These are phyloP conservation scores for Parafenestella ontariensis DNA, from an alignment of 2,329 filamentous ascomycete species.

Conservation along the genomic window DNA sequence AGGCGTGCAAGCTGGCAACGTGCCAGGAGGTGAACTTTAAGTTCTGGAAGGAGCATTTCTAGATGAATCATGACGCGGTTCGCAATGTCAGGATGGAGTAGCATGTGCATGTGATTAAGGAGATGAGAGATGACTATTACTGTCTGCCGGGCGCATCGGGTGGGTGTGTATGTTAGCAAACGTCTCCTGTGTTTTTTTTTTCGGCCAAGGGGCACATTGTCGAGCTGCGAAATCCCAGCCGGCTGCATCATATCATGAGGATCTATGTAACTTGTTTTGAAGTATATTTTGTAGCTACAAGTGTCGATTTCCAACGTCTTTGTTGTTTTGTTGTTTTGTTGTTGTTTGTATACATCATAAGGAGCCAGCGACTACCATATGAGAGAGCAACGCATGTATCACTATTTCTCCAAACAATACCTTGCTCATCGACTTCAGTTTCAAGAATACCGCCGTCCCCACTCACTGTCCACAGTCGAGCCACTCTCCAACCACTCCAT, in stretches of 20 bases:
- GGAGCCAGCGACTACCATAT: too few species aligned
- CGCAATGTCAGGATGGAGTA: not conserved
- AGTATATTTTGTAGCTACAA: not conserved
- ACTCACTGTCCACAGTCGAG: too few species aligned
- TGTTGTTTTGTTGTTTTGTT: too few species aligned
- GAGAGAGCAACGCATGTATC: too few species aligned
- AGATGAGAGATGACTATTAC: not conserved
- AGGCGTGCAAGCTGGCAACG: constrained; percentile 76
- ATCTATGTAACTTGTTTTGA: not conserved
- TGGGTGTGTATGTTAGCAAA: not conserved
- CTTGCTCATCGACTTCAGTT: too few species aligned
- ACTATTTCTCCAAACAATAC: too few species aligned
- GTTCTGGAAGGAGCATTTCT: constrained; percentile 97
- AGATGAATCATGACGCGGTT: constrained; percentile 12
- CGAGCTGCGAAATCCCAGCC: not conserved
- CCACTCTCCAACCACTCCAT: too few species aligned
- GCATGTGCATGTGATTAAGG: too few species aligned
- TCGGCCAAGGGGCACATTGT: not conserved
- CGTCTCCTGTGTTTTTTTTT: not conserved
- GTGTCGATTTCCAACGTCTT: not conserved
- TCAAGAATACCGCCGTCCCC: too few species aligned
- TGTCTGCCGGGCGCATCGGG: not conserved
- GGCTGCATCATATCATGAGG: not conserved
- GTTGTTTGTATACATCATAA: not conserved
- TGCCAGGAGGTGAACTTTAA: constrained; percentile 86